Base-by-base conservation (phyloP, 352 stramenopile genomes). In the Thraustochytrium striatum region DNA sequence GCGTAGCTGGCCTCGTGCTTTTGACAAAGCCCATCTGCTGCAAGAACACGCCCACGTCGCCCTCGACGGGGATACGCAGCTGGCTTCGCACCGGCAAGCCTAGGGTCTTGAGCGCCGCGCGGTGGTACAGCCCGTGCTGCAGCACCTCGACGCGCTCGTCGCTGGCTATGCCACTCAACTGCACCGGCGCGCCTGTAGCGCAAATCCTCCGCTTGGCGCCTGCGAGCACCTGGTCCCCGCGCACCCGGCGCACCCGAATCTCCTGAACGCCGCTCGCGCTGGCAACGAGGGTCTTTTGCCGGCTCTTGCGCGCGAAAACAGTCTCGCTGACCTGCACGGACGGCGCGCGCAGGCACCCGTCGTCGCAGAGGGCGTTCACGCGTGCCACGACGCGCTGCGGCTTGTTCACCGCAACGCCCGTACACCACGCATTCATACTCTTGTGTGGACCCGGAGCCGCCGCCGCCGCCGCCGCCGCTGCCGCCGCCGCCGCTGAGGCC, bases 381-480 rank as follows among this genome's bases (percentile, higher is more conserved):
- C 59, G 59, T 28, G 50, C 35, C 39, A n/a, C 19, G n/a, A 30
- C 65, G 30, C 25, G 21, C 32, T 75, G 30, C 65, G 41, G 30
- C 21, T 43, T 30, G 16, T 39, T 8, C 25, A 70, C 11, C 43
- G 65, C 65, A 5, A 75, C 65, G 65, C 65, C n/a, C 32, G 65
- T 70, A 32, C 33, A 75, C 52, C 11, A 75, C 30, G 50, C 65
- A 75, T 32, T 75, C 65, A 25, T 75, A 70, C 39, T 75, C 65
- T 25, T 38, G 16, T 9, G 33, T 52, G 7, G 0, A 32, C 35
- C 30, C 35, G 3, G 1, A 25, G 59, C 36, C 25, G 59, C 5
- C 59, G 36, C 59, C 59, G 0, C 30, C 16, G 3, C 2, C 21
- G 33, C 21, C 28, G 59, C 59, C 28, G 0, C 55, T 30, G 55